A percentile compares a stretch with the other conserved stretches of the same genome.
These are phyloP conservation scores for Cladorrhinum sp. DNA, from an alignment of 2,329 filamentous ascomycete genomes.

Conservation along the genomic window DNA sequence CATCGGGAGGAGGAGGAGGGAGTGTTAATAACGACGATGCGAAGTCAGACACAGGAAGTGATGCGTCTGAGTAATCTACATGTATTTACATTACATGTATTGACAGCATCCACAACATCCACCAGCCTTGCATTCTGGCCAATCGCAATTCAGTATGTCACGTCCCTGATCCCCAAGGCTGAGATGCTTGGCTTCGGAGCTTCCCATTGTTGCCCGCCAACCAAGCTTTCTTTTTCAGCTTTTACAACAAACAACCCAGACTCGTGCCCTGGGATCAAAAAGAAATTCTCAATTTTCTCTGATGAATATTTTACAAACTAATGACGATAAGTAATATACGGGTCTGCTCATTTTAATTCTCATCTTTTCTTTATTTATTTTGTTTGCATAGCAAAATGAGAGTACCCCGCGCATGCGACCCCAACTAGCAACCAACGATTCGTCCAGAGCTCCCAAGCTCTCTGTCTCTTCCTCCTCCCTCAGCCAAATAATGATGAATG, in stretches of 20 bases:
- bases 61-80: background rate
- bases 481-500: conserved; percentile 40
- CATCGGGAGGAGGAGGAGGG: conserved; percentile 15
- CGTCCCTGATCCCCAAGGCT: conserved; percentile 10
- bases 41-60: conserved; percentile 12
- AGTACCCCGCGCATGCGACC: background rate
- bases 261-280: background rate
- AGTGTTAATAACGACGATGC: conserved; percentile 1
- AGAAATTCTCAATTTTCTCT: background rate
- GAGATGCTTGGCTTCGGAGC: background rate
- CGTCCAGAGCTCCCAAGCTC: background rate
- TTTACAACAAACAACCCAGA: background rate
- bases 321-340: background rate
- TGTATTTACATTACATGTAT: no score
- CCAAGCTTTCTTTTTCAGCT: background rate
- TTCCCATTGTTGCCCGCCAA: background rate
- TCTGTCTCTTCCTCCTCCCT: background rate
- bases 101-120: background rate
- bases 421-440: background rate
- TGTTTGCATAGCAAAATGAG: background rate
- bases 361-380: background rate
- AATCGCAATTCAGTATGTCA: conserved; percentile 3
- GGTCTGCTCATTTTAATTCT: background rate
- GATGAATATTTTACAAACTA: background rate
- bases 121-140: background rate